phyloP scores from a whole-genome alignment of 352 stramenopile species.

The Phytophthora megakarya region DNA sequence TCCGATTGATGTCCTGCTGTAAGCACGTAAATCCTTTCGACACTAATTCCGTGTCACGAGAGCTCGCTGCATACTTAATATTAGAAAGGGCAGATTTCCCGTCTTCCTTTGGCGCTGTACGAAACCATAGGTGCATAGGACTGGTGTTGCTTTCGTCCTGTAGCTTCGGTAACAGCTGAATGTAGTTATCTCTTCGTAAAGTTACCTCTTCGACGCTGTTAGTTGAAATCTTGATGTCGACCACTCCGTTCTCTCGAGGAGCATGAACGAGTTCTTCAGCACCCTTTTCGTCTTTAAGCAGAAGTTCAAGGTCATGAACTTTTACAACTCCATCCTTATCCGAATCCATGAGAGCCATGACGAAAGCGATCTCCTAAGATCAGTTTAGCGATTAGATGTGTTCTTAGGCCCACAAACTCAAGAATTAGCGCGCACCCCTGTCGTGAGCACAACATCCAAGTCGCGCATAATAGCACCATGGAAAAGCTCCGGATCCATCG shows the following conservation, averaged over 20 bases:
- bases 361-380: slow-evolving; percentile 59
- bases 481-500: slow-evolving; percentile 62
- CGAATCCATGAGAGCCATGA: slow-evolving; percentile 72
- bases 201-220: slow-evolving; percentile 66
- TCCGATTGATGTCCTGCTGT: slow-evolving; percentile 72
- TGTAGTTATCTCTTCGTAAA: slow-evolving; percentile 62
- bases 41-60: slow-evolving; percentile 74
- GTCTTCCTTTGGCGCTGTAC: slow-evolving; percentile 56
- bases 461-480: slow-evolving; percentile 68
- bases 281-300: slow-evolving; percentile 70
- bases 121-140: slow-evolving; percentile 70
- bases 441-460: slow-evolving; percentile 80
- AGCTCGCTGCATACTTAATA: slow-evolving; percentile 66
- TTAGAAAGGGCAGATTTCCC: slow-evolving; percentile 67
- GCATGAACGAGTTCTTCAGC: slow-evolving; percentile 59
- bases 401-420: background rate
- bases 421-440: slow-evolving; percentile 45
- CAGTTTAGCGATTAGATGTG: background rate
- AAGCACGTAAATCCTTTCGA: slow-evolving; percentile 76
- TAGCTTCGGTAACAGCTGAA: slow-evolving; percentile 56
- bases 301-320: slow-evolving; percentile 69
- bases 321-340: slow-evolving; percentile 73
- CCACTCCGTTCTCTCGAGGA: slow-evolving; percentile 49
- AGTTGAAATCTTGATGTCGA: slow-evolving; percentile 68
- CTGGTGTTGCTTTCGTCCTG: slow-evolving; percentile 48